These are phyloP conservation scores for Epipyxis sp. DNA, from an alignment of 108 stramenopile genomes.

Conservation along the genomic window DNA sequence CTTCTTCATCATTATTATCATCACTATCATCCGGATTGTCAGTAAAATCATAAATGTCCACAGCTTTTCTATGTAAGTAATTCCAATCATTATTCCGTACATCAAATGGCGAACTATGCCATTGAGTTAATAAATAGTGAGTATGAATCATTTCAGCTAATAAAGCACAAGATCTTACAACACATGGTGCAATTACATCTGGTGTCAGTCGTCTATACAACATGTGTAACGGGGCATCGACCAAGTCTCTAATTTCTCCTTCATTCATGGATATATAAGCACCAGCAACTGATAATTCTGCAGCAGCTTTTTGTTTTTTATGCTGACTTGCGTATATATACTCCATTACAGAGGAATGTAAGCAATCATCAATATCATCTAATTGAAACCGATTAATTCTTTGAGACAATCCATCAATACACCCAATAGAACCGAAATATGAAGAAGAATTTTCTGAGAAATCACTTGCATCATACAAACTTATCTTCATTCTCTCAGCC, in stretches of 20 bases:
- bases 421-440: neutral
- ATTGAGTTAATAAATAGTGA: slow-evolving; percentile 46
- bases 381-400: slow-evolving; percentile 16
- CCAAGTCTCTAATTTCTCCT: neutral
- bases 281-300: neutral
- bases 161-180: slow-evolving; percentile 29
- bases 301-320: neutral
- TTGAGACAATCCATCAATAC: slow-evolving; percentile 18
- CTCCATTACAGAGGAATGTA: slow-evolving; percentile 20
- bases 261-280: neutral
- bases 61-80: slow-evolving; percentile 31
- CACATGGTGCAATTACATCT: neutral
- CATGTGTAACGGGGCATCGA: slow-evolving; percentile 36
- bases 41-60: neutral
- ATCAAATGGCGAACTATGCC: slow-evolving; percentile 43
- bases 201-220: neutral
- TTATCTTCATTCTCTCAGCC: neutral
- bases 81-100: slow-evolving; percentile 37
- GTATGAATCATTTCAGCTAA: slow-evolving; percentile 46
- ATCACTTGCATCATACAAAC: neutral
- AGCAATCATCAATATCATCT: slow-evolving; percentile 11
- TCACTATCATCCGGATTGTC: neutral
- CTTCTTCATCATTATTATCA: slow-evolving; percentile 13
- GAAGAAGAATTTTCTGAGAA: neutral
- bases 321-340: neutral